phyloP scores from a whole-genome alignment of 257 asterid species.

The Cruciata laevipes region DNA sequence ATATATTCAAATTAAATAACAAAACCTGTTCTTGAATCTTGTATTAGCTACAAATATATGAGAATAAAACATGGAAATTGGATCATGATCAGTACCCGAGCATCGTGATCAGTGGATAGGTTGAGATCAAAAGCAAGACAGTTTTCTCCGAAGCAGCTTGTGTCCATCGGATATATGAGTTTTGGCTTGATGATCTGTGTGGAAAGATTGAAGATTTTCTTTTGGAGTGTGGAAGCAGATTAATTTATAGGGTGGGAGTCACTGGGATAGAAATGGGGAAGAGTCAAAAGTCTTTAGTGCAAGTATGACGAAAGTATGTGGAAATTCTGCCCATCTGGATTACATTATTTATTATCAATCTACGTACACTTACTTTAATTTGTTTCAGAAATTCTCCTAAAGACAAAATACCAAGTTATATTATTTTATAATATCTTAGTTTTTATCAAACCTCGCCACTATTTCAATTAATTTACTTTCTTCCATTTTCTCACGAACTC shows the following conservation, averaged over 20 bases:
- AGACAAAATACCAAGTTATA: too few species aligned
- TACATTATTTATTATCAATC: too few species aligned
- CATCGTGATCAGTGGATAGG: constrained; percentile 5
- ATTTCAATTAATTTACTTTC: too few species aligned
- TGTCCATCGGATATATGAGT: too few species aligned
- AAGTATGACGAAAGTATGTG: constrained; percentile 10
- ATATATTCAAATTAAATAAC: background rate
- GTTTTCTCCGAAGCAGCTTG: constrained; percentile 6
- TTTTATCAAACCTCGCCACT: too few species aligned
- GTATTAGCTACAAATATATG: too few species aligned
- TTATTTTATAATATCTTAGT: too few species aligned
- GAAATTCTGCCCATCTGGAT: constrained; percentile 9
- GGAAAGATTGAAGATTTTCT: background rate
- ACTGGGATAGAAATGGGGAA: background rate
- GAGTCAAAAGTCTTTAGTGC: constrained; percentile 10
- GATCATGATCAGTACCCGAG: constrained; percentile 4
- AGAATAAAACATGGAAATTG: background rate
- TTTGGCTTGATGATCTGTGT: background rate
- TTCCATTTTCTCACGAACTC: too few species aligned
- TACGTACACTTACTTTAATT: background rate
- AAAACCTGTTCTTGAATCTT: background rate
- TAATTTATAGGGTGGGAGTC: background rate
- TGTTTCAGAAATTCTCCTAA: too few species aligned
- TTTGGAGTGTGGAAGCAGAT: background rate
- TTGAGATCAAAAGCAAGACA: constrained; percentile 28